Base-by-base conservation (phyloP, 352 stramenopile species). In the Globisporangium iwayamae region DNA sequence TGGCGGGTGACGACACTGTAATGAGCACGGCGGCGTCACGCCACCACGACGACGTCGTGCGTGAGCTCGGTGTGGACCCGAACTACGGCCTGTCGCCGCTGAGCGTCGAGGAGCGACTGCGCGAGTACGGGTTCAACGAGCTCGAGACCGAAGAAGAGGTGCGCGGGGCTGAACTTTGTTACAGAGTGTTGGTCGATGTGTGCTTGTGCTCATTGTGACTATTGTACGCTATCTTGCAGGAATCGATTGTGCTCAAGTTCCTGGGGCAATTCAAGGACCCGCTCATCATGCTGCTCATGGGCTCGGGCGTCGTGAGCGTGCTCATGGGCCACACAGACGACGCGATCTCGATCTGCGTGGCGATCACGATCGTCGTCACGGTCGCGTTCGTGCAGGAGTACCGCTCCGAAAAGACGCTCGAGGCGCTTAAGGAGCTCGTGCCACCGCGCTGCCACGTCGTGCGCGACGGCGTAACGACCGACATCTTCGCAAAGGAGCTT, bases 231-330 rank as follows among this genome's bases (percentile, higher is more conserved):
- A 41, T 41, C 13, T 22, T 22, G 36, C 30, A 77, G 50, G 86
- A 91, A 59, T 93, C 90, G 22, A 81, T 99, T n/a, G 50, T 97
- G 32, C 63, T 81, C 41, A 97, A 97, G 65, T 98, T 99, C 64
- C 34, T 90, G 14, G 85, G 83, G 34, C 96, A 99, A 78, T 95
- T 99, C 70, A 98, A 98, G 70, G 96, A 99, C 73, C 97, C 97
- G 14, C 79, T 99, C 7, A 99, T 99, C 71, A 65, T 98, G 63
- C 89, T 99, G 73, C 84, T 99, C 38, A 85, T 99, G 61, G 90
- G 81, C 14, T 98, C 90, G 0, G 96, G 95, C 2, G 70, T 79
- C 4, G 81, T 99, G 55, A 98, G 91, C 41, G 71, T 98, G 11
- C 60, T 89, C 46, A 91, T 99, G 72, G 90, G 94, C 36, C 96